These are phyloP conservation scores for Botrytis cinerea DNA, from an alignment of 2,329 filamentous ascomycete species.

Conservation along the genomic window DNA sequence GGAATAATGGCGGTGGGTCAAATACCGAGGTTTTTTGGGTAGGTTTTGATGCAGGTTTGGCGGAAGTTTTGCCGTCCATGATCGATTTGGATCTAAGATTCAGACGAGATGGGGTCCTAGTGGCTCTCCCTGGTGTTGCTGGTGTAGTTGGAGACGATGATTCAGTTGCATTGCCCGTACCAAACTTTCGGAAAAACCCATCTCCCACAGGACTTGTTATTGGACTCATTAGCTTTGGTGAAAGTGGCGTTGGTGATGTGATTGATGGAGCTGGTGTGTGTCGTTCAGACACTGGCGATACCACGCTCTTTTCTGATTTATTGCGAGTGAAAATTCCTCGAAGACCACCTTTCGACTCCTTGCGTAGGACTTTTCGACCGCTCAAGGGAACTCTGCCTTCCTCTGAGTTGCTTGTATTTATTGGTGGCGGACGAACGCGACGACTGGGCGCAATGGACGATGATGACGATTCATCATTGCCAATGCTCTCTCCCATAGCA, in stretches of 20 bases:
- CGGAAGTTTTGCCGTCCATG: slow-evolving; percentile 30
- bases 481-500: neutral
- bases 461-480: neutral
- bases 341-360: slow-evolving; percentile 38
- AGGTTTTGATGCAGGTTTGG: slow-evolving; percentile 28
- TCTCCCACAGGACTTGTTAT: slow-evolving; percentile 30
- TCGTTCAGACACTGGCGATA: slow-evolving; percentile 32
- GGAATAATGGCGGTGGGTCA: slow-evolving; percentile 77
- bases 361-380: slow-evolving; percentile 32
- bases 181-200: slow-evolving; percentile 25
- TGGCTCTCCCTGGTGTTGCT: slow-evolving; percentile 25
- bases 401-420: slow-evolving; percentile 27
- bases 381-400: slow-evolving; percentile 32
- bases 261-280: slow-evolving; percentile 12
- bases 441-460: slow-evolving; percentile 28
- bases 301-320: slow-evolving; percentile 33
- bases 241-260: slow-evolving; percentile 13
- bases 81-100: slow-evolving; percentile 34
- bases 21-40: slow-evolving; percentile 46
- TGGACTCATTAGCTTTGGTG: slow-evolving; percentile 28
- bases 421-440: slow-evolving; percentile 35
- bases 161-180: slow-evolving; percentile 25
- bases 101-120: slow-evolving; percentile 33
- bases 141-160: slow-evolving; percentile 27
- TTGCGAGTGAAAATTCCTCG: slow-evolving; percentile 39